Percentiles rank a stretch among this genome's conserved stretches.
phyloP scores from a whole-genome alignment of 1,139 yeast species.

The Geotrichum siamense region DNA sequence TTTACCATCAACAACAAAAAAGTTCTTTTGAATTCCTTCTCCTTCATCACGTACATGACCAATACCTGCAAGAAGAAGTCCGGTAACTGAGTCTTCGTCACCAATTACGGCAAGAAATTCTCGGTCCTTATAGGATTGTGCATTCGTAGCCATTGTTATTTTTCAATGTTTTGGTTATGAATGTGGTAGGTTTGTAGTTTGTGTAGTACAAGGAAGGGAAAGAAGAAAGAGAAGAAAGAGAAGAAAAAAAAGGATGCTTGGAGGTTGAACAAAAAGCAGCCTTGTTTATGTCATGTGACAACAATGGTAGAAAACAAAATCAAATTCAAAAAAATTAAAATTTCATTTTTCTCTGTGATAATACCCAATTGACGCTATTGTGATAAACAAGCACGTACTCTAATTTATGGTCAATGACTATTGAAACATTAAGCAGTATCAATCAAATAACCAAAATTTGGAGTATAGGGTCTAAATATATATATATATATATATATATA shows the following conservation, averaged over 20 bases:
- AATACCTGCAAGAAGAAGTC: constrained; percentile 88
- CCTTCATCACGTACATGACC: constrained; percentile 70
- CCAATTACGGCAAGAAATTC: constrained; percentile 86
- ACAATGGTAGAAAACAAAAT: too few species aligned
- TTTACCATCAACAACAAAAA: constrained; percentile 70
- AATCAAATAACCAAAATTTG: too few species aligned
- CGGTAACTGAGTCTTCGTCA: constrained; percentile 96
- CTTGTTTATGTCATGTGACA: too few species aligned
- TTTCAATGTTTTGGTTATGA: background rate
- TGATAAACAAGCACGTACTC: too few species aligned
- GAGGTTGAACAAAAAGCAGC: too few species aligned
- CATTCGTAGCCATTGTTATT: constrained; percentile 13
- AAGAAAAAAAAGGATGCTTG: background rate
- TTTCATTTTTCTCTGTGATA: too few species aligned
- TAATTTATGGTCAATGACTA: too few species aligned
- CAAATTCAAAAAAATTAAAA: too few species aligned
- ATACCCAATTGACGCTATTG: too few species aligned
- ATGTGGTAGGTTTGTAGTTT: background rate
- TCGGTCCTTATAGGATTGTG: constrained; percentile 46
- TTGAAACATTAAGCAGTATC: too few species aligned
- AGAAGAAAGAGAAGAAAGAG: background rate
- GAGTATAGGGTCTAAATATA: too few species aligned
- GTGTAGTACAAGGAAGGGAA: background rate
- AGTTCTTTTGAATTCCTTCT: constrained; percentile 64
- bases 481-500: too few species aligned